Percentiles rank a stretch among this genome's conserved stretches.
phyloP scores from a whole-genome alignment of 352 stramenopile genomes.

The Phytophthora fragariae region DNA sequence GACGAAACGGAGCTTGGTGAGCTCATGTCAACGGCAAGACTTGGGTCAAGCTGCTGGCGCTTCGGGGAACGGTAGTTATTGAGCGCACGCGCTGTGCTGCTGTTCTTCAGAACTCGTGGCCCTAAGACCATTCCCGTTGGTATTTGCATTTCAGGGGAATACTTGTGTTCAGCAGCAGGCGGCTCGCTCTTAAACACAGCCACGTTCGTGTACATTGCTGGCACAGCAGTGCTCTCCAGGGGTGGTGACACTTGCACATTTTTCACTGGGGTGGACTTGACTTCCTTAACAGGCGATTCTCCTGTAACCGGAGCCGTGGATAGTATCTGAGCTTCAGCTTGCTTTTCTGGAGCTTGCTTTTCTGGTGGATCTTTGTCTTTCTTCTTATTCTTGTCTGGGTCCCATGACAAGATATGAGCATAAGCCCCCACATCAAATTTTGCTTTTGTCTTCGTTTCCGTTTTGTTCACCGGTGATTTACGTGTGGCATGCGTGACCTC shows the following conservation, averaged over 20 bases:
- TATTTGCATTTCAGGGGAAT: slow-evolving; percentile 10
- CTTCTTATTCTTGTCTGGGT: slow-evolving; percentile 29
- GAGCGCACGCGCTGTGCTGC: slow-evolving; percentile 4
- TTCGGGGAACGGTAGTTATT: slow-evolving; percentile 65
- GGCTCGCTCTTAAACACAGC: slow-evolving; percentile 5
- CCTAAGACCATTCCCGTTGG: background rate
- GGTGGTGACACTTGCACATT: background rate
- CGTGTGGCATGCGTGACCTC: slow-evolving; percentile 2
- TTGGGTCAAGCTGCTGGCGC: slow-evolving; percentile 44
- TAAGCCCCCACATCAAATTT: slow-evolving; percentile 38
- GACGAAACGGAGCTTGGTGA: slow-evolving; percentile 68
- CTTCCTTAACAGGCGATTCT: slow-evolving; percentile 19
- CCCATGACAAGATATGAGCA: slow-evolving; percentile 36
- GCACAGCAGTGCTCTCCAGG: slow-evolving; percentile 3
- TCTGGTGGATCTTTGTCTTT: slow-evolving; percentile 8
- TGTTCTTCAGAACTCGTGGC: slow-evolving; percentile 4
- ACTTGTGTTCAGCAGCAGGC: background rate
- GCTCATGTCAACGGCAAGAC: slow-evolving; percentile 38
- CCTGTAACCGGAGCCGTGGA: slow-evolving; percentile 8
- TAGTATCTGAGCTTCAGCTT: background rate
- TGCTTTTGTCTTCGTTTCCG: slow-evolving; percentile 20
- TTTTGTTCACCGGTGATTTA: slow-evolving; percentile 7
- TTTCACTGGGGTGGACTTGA: background rate
- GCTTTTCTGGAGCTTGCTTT: slow-evolving; percentile 22
- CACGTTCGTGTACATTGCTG: background rate